Base-by-base conservation (phyloP, 2,329 filamentous ascomycete genomes). In the Hawksworthiomyces lignivorus region DNA sequence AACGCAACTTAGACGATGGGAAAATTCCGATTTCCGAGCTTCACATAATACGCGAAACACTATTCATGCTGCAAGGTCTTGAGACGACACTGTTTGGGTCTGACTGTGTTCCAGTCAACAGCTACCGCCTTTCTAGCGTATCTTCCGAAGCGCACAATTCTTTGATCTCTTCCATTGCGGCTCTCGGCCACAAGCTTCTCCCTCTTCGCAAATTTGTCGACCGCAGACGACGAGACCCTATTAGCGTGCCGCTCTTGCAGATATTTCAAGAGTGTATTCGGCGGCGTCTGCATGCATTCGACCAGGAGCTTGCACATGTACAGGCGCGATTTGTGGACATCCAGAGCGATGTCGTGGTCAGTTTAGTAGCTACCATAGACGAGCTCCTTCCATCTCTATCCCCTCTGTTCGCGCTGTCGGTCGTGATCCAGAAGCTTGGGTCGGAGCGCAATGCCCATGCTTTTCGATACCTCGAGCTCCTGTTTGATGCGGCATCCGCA, bases 61-160 rank as follows among this genome's bases (percentile, higher is more conserved):
- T 96, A 1, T 90, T 87, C 53, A 94, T 96, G 86, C 72, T 97
- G 0, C 76, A 79, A 41, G 89, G 89, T 1, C 65, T 92, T 4
- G 74, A 80, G 6, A 90, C 84, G 3, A 82, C 79, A 2, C 56
- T 95, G 1, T 95, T 89, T 53, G 64, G 63, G 43, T 18, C 51
- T 4, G 54, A 67, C 36, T 66, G 63, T 12, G 49, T 57, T 7
- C 65, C 67, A 0, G 56, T 62, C 2, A 53, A 62, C 4, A 52
- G 52, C 1, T 75, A 68, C 41, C 68, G 75, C 43, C 62, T 77
- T 20, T 54, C 60, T 0, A 64, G 71, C 43, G 57, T 75, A 10
- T 68, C 69, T 0, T 67, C 64, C 65, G 67, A 73, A 18, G 67
- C 71, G 1, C 68, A 73, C 54, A 64, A 60, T 40, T 68, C 69